phyloP scores from a whole-genome alignment of 805 yeast species.

The Kurtzmaniella cleridarum region DNA sequence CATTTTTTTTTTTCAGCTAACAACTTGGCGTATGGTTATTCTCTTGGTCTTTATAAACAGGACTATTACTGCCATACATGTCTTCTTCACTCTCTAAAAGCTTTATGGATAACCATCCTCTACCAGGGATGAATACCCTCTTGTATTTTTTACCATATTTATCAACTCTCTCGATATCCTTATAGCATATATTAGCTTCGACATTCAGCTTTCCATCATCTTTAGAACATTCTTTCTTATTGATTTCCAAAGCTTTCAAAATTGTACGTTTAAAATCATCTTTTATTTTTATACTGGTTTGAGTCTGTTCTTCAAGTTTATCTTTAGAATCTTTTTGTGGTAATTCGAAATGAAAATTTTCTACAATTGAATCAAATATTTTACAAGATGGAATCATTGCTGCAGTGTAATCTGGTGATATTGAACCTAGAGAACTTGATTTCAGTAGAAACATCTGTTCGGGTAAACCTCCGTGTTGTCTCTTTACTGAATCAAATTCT shows the following conservation, averaged over 20 bases:
- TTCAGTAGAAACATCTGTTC: too few species aligned
- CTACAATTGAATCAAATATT: not conserved
- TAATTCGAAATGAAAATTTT: not conserved
- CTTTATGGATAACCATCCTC: constrained; percentile 46
- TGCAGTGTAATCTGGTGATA: constrained; percentile 1
- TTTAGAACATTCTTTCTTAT: constrained; percentile 10
- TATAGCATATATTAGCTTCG: constrained; percentile 8
- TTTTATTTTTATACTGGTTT: constrained; percentile 5
- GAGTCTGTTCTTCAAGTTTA: not conserved
- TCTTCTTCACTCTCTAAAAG: constrained; percentile 13
- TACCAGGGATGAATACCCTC: constrained; percentile 42
- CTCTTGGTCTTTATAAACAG: too few species aligned
- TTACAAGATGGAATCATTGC: constrained; percentile 2
- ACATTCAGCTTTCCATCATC: constrained; percentile 8
- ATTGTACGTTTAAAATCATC: constrained; percentile 2
- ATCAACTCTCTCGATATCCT: constrained; percentile 19
- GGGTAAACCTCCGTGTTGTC: constrained; percentile 1
- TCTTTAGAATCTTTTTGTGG: constrained; percentile 2
- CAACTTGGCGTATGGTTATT: too few species aligned
- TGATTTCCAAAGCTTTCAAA: not conserved
- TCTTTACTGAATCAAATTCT: constrained; percentile 9
- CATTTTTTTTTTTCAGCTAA: too few species aligned
- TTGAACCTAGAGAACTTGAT: constrained; percentile 2
- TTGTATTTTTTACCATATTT: constrained; percentile 36
- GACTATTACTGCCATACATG: constrained; percentile 8